phyloP scores from a whole-genome alignment of 805 yeast species.

The Starmerella vaccinii region DNA sequence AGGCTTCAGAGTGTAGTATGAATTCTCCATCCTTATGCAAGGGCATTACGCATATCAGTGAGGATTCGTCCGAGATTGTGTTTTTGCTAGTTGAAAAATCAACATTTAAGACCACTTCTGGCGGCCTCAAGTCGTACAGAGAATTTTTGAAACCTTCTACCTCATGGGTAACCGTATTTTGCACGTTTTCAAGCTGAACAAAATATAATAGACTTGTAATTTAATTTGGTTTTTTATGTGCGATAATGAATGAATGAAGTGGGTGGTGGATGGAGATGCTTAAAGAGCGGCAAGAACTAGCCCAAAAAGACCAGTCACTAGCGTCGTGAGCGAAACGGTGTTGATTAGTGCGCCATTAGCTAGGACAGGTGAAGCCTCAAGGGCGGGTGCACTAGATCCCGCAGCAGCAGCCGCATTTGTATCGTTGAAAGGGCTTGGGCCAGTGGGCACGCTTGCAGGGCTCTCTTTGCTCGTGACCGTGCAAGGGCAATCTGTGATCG shows the following conservation, averaged over 20 bases:
- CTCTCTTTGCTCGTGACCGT: constrained; percentile 36
- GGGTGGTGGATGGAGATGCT: no score
- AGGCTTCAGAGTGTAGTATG: no score
- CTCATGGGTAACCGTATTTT: constrained; percentile 17
- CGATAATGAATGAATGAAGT: not conserved
- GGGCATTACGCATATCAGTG: constrained; percentile 99
- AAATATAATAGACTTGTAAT: no score
- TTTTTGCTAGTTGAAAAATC: constrained; percentile 99
- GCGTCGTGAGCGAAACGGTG: constrained; percentile 1
- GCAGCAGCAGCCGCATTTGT: constrained; percentile 2
- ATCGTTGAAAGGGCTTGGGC: not conserved
- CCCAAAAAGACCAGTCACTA: constrained; percentile 4
- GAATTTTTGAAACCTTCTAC: constrained; percentile 26
- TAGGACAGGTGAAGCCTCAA: constrained; percentile 6
- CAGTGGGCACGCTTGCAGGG: constrained; percentile 1
- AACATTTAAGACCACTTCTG: constrained; percentile 69
- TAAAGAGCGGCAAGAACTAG: not conserved
- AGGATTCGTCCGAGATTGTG: constrained; percentile 99
- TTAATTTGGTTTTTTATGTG: not conserved
- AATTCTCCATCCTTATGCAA: constrained; percentile 87
- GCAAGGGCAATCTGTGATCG: constrained; percentile 81
- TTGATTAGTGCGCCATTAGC: constrained; percentile 9
- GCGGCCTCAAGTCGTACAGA: constrained; percentile 17
- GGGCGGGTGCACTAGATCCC: not conserved
- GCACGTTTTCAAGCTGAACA: no score